Evolutionary conservation across 2,329 filamentous ascomycete genomes (phyloP), one percentile per base, ranked within the genome.

Genomic region (Intubia oerlemansii): DNA sequence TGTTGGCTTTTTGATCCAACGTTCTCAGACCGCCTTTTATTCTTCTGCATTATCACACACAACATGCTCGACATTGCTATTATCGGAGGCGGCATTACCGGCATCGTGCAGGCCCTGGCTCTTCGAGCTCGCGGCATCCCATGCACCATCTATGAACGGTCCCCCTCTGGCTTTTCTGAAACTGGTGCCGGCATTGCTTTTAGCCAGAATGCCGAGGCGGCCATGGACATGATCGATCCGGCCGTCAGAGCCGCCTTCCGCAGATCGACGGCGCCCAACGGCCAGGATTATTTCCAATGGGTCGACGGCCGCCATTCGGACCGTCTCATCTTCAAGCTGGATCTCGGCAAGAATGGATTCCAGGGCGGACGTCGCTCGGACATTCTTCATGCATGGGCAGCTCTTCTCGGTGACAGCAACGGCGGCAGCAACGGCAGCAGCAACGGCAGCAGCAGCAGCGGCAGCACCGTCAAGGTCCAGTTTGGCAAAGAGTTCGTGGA

Each of bases 151-250:
- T 64, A 59, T 36, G 60, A 65, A 38, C 51, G 54, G 5, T 49
- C 56, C 0, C 27, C 44, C 0, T n/a, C n/a, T n/a, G 39, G 42
- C 1, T 53, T 58, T 30, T 44, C 49, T 3, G 57, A 61, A 35
- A 54, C 57, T 5, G 61, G 61, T 0, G 59, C 60, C 0, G 61
- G 59, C 7, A 56, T 65, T 16, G 59, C 55, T 4, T 56, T 62
- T 37, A 55, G 50, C 7, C 56, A 57, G n/a, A 62, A 61, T 34
- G 57, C 58, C 2, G 51, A 62, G 35, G 44, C 46, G 9, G 56
- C 57, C 10, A 53, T 65, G 46, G 36, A 33, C 5, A 29, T 43
- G 10, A 42, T 58, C 7, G 47, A 52, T 29, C 48, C 50, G 0
- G 40, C 42, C 49, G 37, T 55, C 0, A 40, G 51, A 22, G 41